Evolutionary conservation across 768 basidiomycete genomes (phyloP).

Genomic region (Chlorophyllum brunneum): DNA sequence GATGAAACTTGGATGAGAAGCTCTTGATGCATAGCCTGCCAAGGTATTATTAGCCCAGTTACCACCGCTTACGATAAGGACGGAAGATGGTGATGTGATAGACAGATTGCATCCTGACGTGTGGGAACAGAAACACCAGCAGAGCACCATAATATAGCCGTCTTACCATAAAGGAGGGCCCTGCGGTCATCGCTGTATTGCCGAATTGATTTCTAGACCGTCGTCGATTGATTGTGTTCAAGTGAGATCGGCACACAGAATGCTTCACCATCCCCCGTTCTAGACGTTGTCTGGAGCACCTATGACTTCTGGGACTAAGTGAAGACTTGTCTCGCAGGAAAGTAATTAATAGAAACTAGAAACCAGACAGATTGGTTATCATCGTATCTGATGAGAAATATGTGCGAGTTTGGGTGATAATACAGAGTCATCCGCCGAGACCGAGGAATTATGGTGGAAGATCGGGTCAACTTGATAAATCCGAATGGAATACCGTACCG

Average conservation of each 20-base stretch:
- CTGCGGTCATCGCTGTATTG: slow-evolving; percentile 5
- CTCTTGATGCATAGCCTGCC: slow-evolving; percentile 12
- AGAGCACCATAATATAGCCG: neutral
- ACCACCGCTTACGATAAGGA: slow-evolving; percentile 9
- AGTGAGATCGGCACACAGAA: neutral
- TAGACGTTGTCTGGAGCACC: neutral
- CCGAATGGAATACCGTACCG: slow-evolving; percentile 4
- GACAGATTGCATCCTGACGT: slow-evolving; percentile 10
- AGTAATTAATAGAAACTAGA: neutral
- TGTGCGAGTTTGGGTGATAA: neutral
- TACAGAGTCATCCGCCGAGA: slow-evolving; percentile 9
- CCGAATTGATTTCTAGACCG: neutral
- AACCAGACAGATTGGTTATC: neutral
- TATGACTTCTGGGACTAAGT: no score
- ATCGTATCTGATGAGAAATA: neutral
- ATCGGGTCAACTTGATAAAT: slow-evolving; percentile 2
- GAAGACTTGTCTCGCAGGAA: neutral
- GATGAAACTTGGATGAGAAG: slow-evolving; percentile 12
- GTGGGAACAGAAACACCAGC: slow-evolving; percentile 5
- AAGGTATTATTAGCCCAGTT: slow-evolving; percentile 4
- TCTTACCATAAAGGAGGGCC: neutral
- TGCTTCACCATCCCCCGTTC: no score
- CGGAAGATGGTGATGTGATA: slow-evolving; percentile 9
- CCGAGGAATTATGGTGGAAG: slow-evolving; percentile 2
- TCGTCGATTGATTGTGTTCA: slow-evolving; percentile 11